Conservation (phyloP, 257 asterid species). For the Jaltomata sinuosa region DNA sequence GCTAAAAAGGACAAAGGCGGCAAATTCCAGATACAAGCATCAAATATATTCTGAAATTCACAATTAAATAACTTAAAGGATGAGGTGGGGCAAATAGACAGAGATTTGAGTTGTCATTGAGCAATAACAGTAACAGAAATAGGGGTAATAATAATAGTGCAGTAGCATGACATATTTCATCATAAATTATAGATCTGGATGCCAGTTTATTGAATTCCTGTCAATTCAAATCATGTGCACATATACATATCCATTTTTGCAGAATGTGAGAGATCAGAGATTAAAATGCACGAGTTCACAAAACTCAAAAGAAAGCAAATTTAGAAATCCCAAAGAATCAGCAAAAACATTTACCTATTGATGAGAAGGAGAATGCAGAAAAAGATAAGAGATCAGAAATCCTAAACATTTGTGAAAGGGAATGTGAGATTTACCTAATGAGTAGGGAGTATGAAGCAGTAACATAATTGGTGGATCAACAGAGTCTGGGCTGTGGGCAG, state of each 20-base stretch:
- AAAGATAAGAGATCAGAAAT: not conserved
- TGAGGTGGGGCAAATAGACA: not conserved
- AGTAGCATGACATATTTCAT: not conserved
- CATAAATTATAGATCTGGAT: not conserved
- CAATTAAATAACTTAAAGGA: not conserved
- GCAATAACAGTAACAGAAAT: not conserved
- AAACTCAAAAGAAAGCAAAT: no score
- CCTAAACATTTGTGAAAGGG: not conserved
- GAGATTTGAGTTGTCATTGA: not conserved
- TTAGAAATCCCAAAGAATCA: no score
- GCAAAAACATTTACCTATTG: not conserved
- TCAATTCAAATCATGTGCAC: not conserved
- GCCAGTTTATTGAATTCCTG: not conserved
- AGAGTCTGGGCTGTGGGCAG: not conserved
- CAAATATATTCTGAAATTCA: not conserved
- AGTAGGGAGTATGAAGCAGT: not conserved
- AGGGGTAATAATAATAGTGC: not conserved
- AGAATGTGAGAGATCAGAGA: not conserved
- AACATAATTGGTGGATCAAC: not conserved
- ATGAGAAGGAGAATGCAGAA: not conserved
- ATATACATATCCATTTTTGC: not conserved
- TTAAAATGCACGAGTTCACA: not conserved
- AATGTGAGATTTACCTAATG: not conserved
- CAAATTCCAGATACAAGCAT: not conserved
- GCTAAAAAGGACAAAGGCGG: not conserved